A percentile compares a stretch with the other conserved stretches of the same genome.
Conservation (phyloP, 2,329 filamentous ascomycete species). For the Fusarium sublunatum region DNA sequence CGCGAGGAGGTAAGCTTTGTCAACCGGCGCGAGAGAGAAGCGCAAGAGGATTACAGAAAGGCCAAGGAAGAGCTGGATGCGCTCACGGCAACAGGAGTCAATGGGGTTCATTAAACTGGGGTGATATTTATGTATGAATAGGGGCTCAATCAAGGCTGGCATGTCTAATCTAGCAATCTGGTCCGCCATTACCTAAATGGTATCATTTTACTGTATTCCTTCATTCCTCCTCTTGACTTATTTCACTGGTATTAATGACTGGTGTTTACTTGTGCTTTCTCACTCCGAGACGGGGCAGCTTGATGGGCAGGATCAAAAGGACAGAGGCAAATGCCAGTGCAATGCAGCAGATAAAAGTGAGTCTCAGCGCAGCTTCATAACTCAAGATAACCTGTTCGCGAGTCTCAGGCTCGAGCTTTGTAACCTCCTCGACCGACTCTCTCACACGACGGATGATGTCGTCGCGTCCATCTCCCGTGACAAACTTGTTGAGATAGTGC, state of each 20-base stretch:
- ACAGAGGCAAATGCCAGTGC: constrained; percentile 61
- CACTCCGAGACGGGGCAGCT: constrained; percentile 63
- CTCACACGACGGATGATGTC: constrained; percentile 64
- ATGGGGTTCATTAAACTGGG: constrained; percentile 54
- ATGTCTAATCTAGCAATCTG: constrained; percentile 39
- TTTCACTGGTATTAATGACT: background rate
- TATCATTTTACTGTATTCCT: constrained; percentile 9
- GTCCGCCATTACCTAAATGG: constrained; percentile 3
- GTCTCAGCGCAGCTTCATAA: constrained; percentile 63
- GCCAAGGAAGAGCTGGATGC: constrained; percentile 81
- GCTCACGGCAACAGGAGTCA: constrained; percentile 56
- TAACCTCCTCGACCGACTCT: constrained; percentile 65
- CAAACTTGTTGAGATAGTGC: constrained; percentile 66
- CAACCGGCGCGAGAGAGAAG: constrained; percentile 84
- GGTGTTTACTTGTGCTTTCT: constrained; percentile 47
- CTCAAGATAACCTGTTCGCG: constrained; percentile 65
- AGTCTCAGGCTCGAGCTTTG: constrained; percentile 57
- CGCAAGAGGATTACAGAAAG: constrained; percentile 84
- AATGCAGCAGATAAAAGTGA: constrained; percentile 59
- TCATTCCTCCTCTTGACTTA: constrained; percentile 8
- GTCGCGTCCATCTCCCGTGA: constrained; percentile 68
- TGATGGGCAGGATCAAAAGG: constrained; percentile 62
- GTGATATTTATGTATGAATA: constrained; percentile 40
- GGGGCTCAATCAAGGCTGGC: constrained; percentile 31
- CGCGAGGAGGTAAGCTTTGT: constrained; percentile 87